Evolutionary conservation across 257 asterid genomes (phyloP), one percentile per base, ranked within the genome.

Genomic region (Fraxinus cuspidata): DNA sequence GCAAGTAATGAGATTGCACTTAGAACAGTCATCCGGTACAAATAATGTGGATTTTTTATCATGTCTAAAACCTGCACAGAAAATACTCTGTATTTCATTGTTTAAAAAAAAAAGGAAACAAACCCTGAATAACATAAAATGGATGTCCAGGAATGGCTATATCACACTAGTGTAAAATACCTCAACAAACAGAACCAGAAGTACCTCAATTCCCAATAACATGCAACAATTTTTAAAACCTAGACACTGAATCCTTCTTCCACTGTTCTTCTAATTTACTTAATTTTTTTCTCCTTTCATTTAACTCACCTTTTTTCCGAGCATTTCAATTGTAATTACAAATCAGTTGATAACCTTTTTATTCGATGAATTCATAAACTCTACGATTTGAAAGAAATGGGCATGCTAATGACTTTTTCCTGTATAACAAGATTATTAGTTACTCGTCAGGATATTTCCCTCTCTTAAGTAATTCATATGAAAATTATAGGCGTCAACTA

Each of bases 1-100:
- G 92, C 87, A 74, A 90, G 91, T 72, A 88, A 89, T 49, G 92
- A 86, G 77, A 87, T 70, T 56, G 93, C 96, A 34, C 74, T 83
- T 63, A 85, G 86, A 71, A 90, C 83, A 72, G 90, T 87, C 91
- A 88, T 86, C 70, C 92, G 89, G 71, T 87, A 88, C 74, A 85
- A 85, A 81, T 84, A 86, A 78, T 87, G 91, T 35, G 91, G 88
- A 86, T 88, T 87, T 70, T 74, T 86, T 42, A 85, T 81, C 91
- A 89, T 87, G 60, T 85, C 89, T 87, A 87, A 34, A 65, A 90
- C 89, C 96, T 85, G 80, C 32, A 66, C 1, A 9, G 68, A 6
- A 72, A 7, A 58, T 27, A 51, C 2, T 12, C 8, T 21, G 16
- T 7, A 63, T 63, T 63, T 63, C 35, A 63, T 25, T 63, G 34